A percentile compares a stretch with the other conserved stretches of the same genome.
Conservation (phyloP, 306 rosid species). For the Glycyrrhiza uralensis region DNA sequence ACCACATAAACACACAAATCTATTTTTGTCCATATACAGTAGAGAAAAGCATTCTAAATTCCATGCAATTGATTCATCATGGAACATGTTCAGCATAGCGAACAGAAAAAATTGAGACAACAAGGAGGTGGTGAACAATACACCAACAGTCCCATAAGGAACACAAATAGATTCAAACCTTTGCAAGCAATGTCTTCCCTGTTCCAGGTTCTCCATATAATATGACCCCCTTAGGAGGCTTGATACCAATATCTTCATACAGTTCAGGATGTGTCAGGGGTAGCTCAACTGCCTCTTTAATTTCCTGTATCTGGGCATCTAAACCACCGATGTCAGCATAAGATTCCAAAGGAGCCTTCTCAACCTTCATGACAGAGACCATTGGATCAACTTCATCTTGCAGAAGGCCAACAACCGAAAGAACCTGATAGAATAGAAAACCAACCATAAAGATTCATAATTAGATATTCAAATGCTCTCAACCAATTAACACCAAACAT, state of each 20-base stretch:
- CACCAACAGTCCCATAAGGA: conserved; percentile 27
- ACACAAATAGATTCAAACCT: conserved; percentile 43
- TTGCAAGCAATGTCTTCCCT: conserved; percentile 95
- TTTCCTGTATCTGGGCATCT: conserved; percentile 97
- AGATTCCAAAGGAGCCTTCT: conserved; percentile 97
- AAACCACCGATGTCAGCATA: conserved; percentile 98
- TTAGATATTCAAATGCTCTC: not conserved
- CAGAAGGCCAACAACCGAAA: conserved; percentile 96
- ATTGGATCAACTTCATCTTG: conserved; percentile 99
- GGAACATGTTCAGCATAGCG: not conserved
- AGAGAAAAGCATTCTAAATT: not conserved
- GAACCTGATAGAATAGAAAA: conserved; percentile 54
- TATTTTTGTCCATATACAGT: not conserved
- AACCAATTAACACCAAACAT: not conserved
- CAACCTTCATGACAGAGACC: conserved; percentile 80
- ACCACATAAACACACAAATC: not conserved
- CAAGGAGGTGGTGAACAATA: not conserved
- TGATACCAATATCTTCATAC: conserved; percentile 96
- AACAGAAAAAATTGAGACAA: not conserved
- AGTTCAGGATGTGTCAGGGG: conserved; percentile 95
- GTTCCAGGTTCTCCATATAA: conserved; percentile 98
- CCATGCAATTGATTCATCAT: not conserved
- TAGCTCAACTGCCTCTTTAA: conserved; percentile 97
- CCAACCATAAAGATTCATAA: not conserved
- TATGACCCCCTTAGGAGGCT: conserved; percentile 95